Evolutionary conservation across 495 filamentous ascomycete genomes (phyloP).

Genomic region (Hyphodiscus hymeniophilus): DNA sequence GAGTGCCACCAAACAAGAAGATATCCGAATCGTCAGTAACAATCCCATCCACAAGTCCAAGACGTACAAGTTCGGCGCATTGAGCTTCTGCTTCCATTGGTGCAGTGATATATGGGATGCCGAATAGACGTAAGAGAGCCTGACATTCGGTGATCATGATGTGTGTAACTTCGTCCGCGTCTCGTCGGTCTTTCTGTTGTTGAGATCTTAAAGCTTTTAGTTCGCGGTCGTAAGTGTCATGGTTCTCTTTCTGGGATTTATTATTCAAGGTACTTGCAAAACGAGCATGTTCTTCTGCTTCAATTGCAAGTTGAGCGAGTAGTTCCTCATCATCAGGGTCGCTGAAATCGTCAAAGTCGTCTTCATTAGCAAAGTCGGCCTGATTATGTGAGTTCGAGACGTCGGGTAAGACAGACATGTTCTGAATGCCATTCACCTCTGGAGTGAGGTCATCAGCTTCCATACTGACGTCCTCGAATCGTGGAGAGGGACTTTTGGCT

Average conservation of each 20-base stretch:
- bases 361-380: conserved; percentile 8
- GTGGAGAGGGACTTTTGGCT: conserved; percentile 14
- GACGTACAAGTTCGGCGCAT: conserved; percentile 78
- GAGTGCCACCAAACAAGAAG: conserved; percentile 94
- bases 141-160: conserved; percentile 95
- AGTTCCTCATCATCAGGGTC: conserved; percentile 91
- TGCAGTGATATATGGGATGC: conserved; percentile 90
- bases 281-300: conserved; percentile 85
- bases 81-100: conserved; percentile 99
- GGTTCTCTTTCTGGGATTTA: conserved; percentile 50
- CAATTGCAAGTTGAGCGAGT: conserved; percentile 71
- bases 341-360: conserved; percentile 44
- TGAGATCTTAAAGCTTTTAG: conserved; percentile 80
- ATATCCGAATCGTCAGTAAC: conserved; percentile 97
- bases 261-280: conserved; percentile 83
- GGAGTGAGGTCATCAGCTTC: not conserved
- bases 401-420: not conserved
- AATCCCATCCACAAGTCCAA: conserved; percentile 90
- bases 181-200: conserved; percentile 89
- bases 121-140: conserved; percentile 80
- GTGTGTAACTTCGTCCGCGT: conserved; percentile 91
- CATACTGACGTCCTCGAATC: conserved; percentile 24
- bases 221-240: conserved; percentile 76
- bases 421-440: not conserved
- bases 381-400: conserved; percentile 1